Percentiles rank a stretch among this genome's conserved stretches.
Conservation (phyloP, 192 early-diverging fungal species). For the Piromyces sp. region DNA sequence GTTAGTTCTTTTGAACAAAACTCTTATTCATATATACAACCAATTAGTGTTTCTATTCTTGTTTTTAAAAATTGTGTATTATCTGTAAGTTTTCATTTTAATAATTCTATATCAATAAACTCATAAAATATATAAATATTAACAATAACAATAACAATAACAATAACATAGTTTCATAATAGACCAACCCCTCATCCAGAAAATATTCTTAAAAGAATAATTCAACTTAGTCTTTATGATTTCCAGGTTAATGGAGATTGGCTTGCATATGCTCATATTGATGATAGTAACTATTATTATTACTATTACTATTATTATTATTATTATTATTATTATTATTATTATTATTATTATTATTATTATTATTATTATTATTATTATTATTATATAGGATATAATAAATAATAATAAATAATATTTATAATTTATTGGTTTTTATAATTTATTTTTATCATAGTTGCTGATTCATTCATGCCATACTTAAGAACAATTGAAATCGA, state of each 20-base stretch:
- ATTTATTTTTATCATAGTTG: conserved; percentile 40
- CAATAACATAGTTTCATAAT: conserved; percentile 65
- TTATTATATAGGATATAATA: too few species aligned
- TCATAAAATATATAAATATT: too few species aligned
- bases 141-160: too few species aligned
- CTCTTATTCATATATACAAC: conserved; percentile 20
- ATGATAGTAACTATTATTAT: conserved; percentile 1
- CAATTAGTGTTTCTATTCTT: conserved; percentile 33
- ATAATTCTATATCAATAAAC: too few species aligned
- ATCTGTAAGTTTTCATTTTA: conserved; percentile 21
- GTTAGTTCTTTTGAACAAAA: conserved; percentile 51
- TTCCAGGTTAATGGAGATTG: conserved; percentile 64
- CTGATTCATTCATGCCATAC: conserved; percentile 76
- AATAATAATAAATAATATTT: too few species aligned
- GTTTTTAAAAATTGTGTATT: conserved; percentile 36
- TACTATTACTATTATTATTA: neutral
- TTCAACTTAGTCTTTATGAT: conserved; percentile 66
- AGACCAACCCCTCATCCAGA: conserved; percentile 56
- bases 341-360: too few species aligned
- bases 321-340: too few species aligned
- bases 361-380: too few species aligned
- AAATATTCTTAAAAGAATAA: conserved; percentile 71
- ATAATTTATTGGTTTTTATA: too few species aligned
- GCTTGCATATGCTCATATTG: neutral
- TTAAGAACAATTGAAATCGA: conserved; percentile 78